Conservation (phyloP, 164 flowering plant species). For the Berberis vulgaris region DNA sequence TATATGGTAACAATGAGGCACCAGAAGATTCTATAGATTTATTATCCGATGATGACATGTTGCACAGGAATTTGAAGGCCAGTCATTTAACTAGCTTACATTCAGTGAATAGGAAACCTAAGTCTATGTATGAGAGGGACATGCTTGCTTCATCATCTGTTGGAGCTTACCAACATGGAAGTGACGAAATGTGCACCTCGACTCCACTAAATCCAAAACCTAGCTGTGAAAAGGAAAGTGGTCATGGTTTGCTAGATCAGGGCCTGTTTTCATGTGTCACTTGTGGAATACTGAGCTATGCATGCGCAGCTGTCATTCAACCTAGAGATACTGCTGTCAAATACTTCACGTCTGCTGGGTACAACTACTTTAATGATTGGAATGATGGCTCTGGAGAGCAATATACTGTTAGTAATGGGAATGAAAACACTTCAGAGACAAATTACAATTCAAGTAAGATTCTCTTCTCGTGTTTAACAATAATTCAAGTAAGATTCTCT, state of each 20-base stretch:
- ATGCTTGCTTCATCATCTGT: constrained; percentile 12
- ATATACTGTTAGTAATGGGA: constrained; percentile 10
- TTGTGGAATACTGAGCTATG: constrained; percentile 79
- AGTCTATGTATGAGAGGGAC: constrained; percentile 23
- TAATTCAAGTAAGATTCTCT: background rate
- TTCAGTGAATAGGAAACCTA: constrained; percentile 39
- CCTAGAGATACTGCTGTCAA: constrained; percentile 69
- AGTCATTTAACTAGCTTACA: constrained; percentile 24
- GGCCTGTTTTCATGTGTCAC: constrained; percentile 87
- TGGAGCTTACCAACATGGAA: constrained; percentile 13
- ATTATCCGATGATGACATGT: constrained; percentile 21
- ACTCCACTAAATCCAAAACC: constrained; percentile 15
- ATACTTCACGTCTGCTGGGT: constrained; percentile 68
- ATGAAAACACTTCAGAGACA: constrained; percentile 19
- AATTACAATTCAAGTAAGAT: constrained; percentile 36
- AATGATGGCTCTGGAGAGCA: constrained; percentile 34
- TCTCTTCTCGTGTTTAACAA: constrained; percentile 3
- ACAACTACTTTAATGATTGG: constrained; percentile 54
- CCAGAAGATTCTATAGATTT: constrained; percentile 23
- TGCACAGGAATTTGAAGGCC: constrained; percentile 24
- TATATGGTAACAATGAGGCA: constrained; percentile 37
- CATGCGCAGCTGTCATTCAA: constrained; percentile 77
- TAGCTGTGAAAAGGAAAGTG: constrained; percentile 10
- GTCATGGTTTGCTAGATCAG: constrained; percentile 45
- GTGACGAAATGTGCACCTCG: constrained; percentile 11